Evolutionary conservation across 2,329 filamentous ascomycete genomes (phyloP).

Genomic region (Cladophialophora bantiana): DNA sequence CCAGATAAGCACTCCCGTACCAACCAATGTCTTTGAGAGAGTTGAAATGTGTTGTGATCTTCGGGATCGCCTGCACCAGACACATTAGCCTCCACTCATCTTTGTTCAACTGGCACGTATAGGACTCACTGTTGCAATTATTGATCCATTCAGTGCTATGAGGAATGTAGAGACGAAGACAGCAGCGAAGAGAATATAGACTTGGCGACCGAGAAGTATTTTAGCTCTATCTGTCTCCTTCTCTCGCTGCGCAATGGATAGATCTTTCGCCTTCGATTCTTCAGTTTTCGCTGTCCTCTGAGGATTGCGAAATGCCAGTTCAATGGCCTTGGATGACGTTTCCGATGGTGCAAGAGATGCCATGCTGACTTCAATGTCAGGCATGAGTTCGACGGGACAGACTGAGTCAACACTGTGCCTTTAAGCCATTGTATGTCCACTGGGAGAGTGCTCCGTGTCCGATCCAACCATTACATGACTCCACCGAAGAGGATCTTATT

Average conservation of each 20-base stretch:
- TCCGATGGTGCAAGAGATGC: not conserved
- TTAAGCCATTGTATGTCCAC: not conserved
- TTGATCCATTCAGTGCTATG: slow-evolving; percentile 61
- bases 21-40: slow-evolving; percentile 47
- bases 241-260: not conserved
- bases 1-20: slow-evolving; percentile 47
- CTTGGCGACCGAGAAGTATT: slow-evolving; percentile 20
- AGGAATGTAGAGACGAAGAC: slow-evolving; percentile 57
- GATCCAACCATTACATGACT: not conserved
- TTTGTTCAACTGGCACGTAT: slow-evolving; percentile 30
- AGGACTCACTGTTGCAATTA: slow-evolving; percentile 57
- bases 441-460: slow-evolving; percentile 3
- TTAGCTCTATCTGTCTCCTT: not conserved
- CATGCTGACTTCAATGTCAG: not conserved
- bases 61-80: slow-evolving; percentile 43
- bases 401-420: not conserved
- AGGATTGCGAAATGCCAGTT: not conserved
- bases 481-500: not conserved
- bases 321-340: not conserved
- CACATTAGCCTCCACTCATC: slow-evolving; percentile 42
- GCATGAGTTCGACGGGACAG: not conserved
- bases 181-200: slow-evolving; percentile 43
- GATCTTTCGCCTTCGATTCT: not conserved
- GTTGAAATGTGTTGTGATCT: slow-evolving; percentile 47
- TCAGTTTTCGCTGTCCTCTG: not conserved